Percentiles rank a stretch among this genome's conserved stretches.
phyloP scores from a whole-genome alignment of 768 basidiomycete species.

The Phlebiopsis gigantea region DNA sequence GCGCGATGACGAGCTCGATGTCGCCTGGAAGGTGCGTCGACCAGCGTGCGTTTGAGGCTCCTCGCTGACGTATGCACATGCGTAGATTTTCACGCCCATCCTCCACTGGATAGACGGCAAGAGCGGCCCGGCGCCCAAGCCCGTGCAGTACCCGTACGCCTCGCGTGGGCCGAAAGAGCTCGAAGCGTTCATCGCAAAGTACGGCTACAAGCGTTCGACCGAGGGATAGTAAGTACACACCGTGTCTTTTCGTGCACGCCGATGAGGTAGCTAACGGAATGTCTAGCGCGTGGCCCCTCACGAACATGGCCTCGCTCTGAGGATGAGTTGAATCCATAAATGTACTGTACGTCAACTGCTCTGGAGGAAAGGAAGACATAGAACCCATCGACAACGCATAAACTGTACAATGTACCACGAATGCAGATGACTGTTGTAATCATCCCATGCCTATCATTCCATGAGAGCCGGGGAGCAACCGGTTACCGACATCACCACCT shows the following conservation, averaged over 20 bases:
- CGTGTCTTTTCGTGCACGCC: neutral
- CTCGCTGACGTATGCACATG: neutral
- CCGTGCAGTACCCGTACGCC: conserved; percentile 83
- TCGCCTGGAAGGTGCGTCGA: conserved; percentile 86
- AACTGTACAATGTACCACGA: conserved; percentile 1
- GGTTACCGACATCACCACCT: no score
- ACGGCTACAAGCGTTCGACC: conserved; percentile 68
- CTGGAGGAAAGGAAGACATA: conserved; percentile 3
- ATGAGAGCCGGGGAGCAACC: no score
- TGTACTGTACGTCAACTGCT: neutral
- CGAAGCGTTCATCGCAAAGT: conserved; percentile 66
- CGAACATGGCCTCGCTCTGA: conserved; percentile 43
- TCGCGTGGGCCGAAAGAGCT: conserved; percentile 90
- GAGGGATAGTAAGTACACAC: conserved; percentile 75
- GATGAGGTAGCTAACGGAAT: neutral
- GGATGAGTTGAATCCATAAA: neutral
- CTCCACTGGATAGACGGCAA: conserved; percentile 93
- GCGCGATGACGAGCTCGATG: conserved; percentile 93
- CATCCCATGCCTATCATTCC: no score
- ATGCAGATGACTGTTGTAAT: neutral
- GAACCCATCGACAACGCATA: neutral
- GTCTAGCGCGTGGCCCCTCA: conserved; percentile 67
- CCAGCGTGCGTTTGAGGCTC: neutral
- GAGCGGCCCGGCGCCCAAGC: conserved; percentile 60
- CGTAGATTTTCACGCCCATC: conserved; percentile 88